Conservation (phyloP, 2,329 filamentous ascomycete species). For the Catunica adiposa region DNA sequence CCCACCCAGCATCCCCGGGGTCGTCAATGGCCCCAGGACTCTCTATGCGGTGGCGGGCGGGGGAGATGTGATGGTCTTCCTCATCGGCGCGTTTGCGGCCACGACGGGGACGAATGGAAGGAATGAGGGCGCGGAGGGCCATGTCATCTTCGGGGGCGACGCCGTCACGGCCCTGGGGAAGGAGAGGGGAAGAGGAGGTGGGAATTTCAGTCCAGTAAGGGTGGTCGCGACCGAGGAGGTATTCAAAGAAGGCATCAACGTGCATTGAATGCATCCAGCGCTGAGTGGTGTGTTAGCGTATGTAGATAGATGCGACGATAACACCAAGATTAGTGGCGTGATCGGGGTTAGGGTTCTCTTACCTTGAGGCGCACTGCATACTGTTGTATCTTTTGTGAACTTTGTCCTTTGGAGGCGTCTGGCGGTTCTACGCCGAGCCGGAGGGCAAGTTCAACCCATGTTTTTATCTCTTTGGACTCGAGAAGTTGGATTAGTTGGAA, state of each 20-base stretch:
- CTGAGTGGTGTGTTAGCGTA: constrained; percentile 26
- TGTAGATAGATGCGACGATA: no score
- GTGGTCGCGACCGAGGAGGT: constrained; percentile 48
- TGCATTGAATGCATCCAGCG: constrained; percentile 97
- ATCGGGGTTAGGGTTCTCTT: constrained; percentile 16
- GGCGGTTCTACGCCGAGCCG: constrained; percentile 80
- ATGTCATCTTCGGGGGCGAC: constrained; percentile 78
- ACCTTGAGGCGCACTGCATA: constrained; percentile 88
- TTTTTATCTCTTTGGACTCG: constrained; percentile 72
- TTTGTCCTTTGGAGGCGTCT: constrained; percentile 66
- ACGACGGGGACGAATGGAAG: constrained; percentile 51
- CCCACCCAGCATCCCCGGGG: not conserved
- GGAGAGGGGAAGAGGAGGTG: constrained; percentile 42
- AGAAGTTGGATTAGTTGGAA: constrained; percentile 66
- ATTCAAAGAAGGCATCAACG: constrained; percentile 87
- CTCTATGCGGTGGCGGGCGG: constrained; percentile 33
- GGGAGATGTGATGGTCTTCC: constrained; percentile 38
- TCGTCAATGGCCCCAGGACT: not conserved
- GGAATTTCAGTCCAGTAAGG: constrained; percentile 68
- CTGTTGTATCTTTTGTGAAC: constrained; percentile 84
- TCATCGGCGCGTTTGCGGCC: constrained; percentile 49
- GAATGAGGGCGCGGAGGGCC: constrained; percentile 66
- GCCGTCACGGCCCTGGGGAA: constrained; percentile 55
- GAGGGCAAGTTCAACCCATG: constrained; percentile 76
- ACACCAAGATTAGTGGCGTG: not conserved